A percentile compares a stretch with the other conserved stretches of the same genome.
Evolutionary conservation across 805 yeast genomes (phyloP).

Genomic region (Sugiyamaella boreocaroliniensis): DNA sequence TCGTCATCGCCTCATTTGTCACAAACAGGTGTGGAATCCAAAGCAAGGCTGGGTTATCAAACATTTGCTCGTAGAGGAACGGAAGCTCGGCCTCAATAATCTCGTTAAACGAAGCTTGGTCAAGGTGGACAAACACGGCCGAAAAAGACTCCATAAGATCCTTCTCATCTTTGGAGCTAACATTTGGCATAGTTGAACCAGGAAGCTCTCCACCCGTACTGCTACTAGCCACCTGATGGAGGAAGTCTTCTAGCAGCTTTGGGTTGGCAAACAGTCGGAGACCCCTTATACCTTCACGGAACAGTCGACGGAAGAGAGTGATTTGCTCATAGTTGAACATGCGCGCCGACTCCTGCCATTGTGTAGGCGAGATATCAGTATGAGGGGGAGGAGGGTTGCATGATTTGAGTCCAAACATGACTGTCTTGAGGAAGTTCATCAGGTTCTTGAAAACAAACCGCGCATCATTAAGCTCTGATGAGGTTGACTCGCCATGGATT

Average conservation of each 20-base stretch:
- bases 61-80: constrained; percentile 67
- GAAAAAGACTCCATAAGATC: constrained; percentile 95
- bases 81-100: constrained; percentile 76
- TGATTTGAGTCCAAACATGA: constrained; percentile 78
- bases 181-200: constrained; percentile 77
- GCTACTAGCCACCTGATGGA: background rate
- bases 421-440: constrained; percentile 83
- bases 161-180: constrained; percentile 86
- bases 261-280: constrained; percentile 61
- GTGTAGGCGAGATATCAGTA: constrained; percentile 43
- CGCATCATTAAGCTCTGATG: constrained; percentile 79
- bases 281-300: constrained; percentile 79
- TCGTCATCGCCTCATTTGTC: constrained; percentile 90
- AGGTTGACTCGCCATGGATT: constrained; percentile 41
- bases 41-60: constrained; percentile 74
- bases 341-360: constrained; percentile 83
- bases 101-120: constrained; percentile 93
- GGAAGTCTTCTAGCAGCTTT: constrained; percentile 24
- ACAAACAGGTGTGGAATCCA: constrained; percentile 91
- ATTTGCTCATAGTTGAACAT: constrained; percentile 81
- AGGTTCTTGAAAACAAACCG: constrained; percentile 80
- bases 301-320: constrained; percentile 63
- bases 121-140: constrained; percentile 86
- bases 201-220: constrained; percentile 11
- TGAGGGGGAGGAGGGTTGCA: constrained; percentile 72